Conservation (phyloP, 495 filamentous ascomycete species). For the Aspergillus sclerotioniger region DNA sequence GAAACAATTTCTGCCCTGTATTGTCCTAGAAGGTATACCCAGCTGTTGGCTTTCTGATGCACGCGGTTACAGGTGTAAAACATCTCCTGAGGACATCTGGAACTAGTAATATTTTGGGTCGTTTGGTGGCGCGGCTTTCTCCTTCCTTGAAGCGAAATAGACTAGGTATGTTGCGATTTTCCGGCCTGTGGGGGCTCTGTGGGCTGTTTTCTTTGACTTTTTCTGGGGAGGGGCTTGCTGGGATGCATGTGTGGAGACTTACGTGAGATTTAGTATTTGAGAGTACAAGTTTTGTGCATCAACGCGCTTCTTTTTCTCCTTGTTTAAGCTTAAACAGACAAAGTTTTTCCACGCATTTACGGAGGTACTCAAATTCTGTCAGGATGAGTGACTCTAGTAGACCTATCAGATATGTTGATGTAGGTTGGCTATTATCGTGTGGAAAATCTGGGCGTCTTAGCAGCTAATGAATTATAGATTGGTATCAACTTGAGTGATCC, state of each 20-base stretch:
- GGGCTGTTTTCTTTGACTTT: background rate
- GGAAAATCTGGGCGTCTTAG: background rate
- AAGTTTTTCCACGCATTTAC: constrained; percentile 11
- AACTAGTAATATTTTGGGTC: constrained; percentile 17
- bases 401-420: constrained; percentile 46
- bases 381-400: constrained; percentile 36
- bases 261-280: constrained; percentile 9
- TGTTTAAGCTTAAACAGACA: background rate
- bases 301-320: constrained; percentile 2
- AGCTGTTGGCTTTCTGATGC: constrained; percentile 22
- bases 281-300: constrained; percentile 13
- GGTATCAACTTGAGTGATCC: constrained; percentile 94
- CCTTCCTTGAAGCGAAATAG: background rate
- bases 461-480: constrained; percentile 45
- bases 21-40: too few relatives aligned
- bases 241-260: background rate
- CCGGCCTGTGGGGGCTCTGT: background rate
- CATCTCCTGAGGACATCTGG: constrained; percentile 18
- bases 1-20: too few relatives aligned
- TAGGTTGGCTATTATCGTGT: constrained; percentile 18
- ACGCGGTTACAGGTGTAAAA: constrained; percentile 9
- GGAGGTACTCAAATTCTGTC: background rate
- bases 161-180: constrained; percentile 7
- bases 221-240: background rate
- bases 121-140: background rate